Percentiles rank a stretch among this genome's conserved stretches.
These are phyloP conservation scores for Dendrothele bispora DNA, from an alignment of 768 basidiomycete species.

Conservation along the genomic window DNA sequence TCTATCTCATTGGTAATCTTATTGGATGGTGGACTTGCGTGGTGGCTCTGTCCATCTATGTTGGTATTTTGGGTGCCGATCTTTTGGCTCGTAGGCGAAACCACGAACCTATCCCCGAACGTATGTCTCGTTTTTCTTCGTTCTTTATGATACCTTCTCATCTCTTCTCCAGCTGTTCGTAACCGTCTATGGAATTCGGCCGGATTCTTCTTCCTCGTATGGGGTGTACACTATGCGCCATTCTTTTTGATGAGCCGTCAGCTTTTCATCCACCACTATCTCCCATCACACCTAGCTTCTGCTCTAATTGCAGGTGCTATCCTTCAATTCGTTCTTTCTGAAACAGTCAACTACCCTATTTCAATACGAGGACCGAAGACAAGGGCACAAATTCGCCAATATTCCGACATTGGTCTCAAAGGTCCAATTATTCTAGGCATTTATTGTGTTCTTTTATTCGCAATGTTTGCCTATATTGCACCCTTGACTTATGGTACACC, in stretches of 20 bases:
- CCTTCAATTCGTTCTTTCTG: slow-evolving; percentile 86
- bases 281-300: slow-evolving; percentile 93
- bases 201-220: slow-evolving; percentile 93
- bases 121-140: slow-evolving; percentile 48
- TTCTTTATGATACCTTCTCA: slow-evolving; percentile 6
- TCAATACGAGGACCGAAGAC: slow-evolving; percentile 74
- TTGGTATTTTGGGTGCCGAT: slow-evolving; percentile 90
- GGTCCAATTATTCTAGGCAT: slow-evolving; percentile 64
- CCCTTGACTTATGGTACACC: slow-evolving; percentile 97
- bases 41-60: slow-evolving; percentile 80
- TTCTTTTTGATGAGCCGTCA: slow-evolving; percentile 99
- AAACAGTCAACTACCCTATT: slow-evolving; percentile 89
- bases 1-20: slow-evolving; percentile 95
- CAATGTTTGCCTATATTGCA: slow-evolving; percentile 71
- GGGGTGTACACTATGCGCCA: slow-evolving; percentile 94
- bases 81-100: slow-evolving; percentile 84
- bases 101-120: slow-evolving; percentile 80
- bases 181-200: slow-evolving; percentile 95
- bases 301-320: slow-evolving; percentile 91
- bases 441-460: slow-evolving; percentile 61
- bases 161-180: slow-evolving; percentile 64
- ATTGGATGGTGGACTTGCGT: slow-evolving; percentile 95
- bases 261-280: slow-evolving; percentile 96
- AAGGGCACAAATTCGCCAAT: slow-evolving; percentile 50
- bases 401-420: slow-evolving; percentile 75